These are phyloP conservation scores for Fusarium coicis DNA, from an alignment of 2,329 filamentous ascomycete species.

Conservation along the genomic window DNA sequence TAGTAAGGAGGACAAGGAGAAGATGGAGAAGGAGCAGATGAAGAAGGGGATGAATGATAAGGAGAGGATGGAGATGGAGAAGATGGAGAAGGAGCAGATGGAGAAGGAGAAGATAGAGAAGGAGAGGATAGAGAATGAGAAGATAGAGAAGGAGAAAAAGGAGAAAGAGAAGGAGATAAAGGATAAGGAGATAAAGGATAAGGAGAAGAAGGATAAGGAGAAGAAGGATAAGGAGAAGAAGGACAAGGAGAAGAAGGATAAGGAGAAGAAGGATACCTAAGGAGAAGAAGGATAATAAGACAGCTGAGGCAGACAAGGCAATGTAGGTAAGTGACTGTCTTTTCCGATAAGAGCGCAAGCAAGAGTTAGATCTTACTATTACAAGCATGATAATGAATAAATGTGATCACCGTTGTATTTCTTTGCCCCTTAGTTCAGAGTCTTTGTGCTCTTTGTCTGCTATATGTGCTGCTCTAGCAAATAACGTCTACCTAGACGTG, in stretches of 20 bases:
- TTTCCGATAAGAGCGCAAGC: background rate
- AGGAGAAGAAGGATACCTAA: background rate
- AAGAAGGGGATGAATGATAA: no score
- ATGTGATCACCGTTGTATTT: background rate
- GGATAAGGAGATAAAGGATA: background rate
- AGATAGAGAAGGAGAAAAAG: background rate
- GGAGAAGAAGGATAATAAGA: background rate
- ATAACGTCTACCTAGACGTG: background rate
- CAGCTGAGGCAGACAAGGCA: background rate
- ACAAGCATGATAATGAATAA: background rate
- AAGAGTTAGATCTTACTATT: background rate
- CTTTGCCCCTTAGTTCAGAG: background rate
- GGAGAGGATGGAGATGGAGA: no score
- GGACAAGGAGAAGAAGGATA: no score
- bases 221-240: background rate
- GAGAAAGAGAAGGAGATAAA: no score
- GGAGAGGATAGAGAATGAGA: no score
- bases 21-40: no score
- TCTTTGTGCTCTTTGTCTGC: background rate
- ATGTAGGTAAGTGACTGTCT: background rate
- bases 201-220: background rate
- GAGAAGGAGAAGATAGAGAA: no score
- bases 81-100: no score
- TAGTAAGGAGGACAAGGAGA: no score
- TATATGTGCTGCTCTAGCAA: background rate